phyloP scores from a whole-genome alignment of 768 basidiomycete genomes.

The Rhizopogon rudus region DNA sequence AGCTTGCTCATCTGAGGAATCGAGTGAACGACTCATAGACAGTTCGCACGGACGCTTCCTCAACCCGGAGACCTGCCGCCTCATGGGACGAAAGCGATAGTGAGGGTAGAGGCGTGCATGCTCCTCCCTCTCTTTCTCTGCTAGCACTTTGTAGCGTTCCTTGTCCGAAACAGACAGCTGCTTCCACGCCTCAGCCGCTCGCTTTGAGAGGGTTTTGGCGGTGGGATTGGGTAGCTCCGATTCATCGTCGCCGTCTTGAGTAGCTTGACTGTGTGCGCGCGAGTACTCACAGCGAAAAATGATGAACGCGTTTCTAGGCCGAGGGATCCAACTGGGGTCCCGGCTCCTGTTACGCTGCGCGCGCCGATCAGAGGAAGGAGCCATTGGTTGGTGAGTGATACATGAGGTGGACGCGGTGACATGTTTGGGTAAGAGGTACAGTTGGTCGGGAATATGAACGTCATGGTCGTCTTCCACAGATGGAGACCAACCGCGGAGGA shows the following conservation, averaged over 20 bases:
- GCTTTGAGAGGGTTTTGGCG: constrained; percentile 65
- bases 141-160: constrained; percentile 45
- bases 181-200: constrained; percentile 75
- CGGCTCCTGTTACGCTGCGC: constrained; percentile 35
- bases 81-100: constrained; percentile 60
- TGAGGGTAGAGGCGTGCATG: constrained; percentile 55
- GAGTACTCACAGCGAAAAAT: constrained; percentile 68
- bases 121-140: constrained; percentile 49
- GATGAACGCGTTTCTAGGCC: constrained; percentile 69
- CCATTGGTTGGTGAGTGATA: constrained; percentile 8
- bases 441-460: constrained; percentile 16
- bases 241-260: constrained; percentile 30
- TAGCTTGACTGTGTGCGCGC: constrained; percentile 35
- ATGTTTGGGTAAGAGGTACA: constrained; percentile 4
- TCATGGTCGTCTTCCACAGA: constrained; percentile 22
- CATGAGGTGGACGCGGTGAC: background rate
- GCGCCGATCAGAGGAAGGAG: constrained; percentile 36
- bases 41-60: constrained; percentile 14
- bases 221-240: constrained; percentile 10
- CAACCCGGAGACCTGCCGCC: constrained; percentile 24
- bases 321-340: constrained; percentile 57
- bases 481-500: constrained; percentile 25
- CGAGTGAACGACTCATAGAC: constrained; percentile 3
- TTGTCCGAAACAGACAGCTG: constrained; percentile 44
- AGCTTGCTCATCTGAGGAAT: background rate